phyloP scores from a whole-genome alignment of 2,329 filamentous ascomycete species.

The Podosphaera fusca region DNA sequence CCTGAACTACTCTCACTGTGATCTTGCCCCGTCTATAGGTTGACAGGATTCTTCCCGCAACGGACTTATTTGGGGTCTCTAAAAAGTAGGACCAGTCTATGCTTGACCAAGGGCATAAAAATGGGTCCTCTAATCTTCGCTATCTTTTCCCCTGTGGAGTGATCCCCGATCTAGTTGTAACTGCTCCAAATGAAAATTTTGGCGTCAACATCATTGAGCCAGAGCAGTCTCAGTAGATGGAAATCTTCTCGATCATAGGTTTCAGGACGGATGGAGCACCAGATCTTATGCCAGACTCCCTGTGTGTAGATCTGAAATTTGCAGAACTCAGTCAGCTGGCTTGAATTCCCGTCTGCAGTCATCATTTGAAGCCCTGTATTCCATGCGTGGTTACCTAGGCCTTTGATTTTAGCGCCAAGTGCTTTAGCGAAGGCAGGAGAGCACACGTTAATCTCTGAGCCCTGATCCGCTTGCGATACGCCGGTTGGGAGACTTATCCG shows the following conservation, averaged over 20 bases:
- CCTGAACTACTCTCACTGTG: neutral
- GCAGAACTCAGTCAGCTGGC: neutral
- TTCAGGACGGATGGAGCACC: neutral
- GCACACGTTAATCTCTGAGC: neutral
- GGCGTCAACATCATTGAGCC: neutral
- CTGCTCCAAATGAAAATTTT: neutral
- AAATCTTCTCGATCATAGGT: neutral
- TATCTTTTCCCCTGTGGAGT: neutral
- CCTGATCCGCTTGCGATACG: neutral
- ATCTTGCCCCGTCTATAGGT: neutral
- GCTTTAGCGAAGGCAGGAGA: neutral
- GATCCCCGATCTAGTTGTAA: neutral
- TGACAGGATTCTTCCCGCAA: neutral
- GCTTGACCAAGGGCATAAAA: neutral
- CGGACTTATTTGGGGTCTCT: neutral
- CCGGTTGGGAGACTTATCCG: neutral
- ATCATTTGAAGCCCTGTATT: neutral
- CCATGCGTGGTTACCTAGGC: neutral
- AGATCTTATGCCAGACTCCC: neutral
- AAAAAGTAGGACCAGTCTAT: neutral
- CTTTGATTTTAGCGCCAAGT: neutral
- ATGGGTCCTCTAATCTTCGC: neutral
- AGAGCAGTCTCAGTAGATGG: neutral
- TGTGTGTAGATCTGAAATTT: neutral
- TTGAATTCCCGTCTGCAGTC: neutral